Percentiles rank a stretch among this genome's conserved stretches.
Evolutionary conservation across 768 basidiomycete species (phyloP).

Genomic region (Phylloporus sp.): DNA sequence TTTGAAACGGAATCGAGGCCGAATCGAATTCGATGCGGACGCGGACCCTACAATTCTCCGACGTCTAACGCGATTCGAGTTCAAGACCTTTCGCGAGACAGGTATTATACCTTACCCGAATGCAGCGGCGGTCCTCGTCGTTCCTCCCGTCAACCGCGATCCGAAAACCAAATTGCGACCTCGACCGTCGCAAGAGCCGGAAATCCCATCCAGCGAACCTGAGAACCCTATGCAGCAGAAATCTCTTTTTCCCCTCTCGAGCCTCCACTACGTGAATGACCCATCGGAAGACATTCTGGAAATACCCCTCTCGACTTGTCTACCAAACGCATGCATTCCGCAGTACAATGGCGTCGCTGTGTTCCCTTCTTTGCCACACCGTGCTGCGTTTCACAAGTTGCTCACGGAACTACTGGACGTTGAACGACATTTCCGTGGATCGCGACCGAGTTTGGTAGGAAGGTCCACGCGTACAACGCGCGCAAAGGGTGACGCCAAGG

Average conservation of each 20-base stretch:
- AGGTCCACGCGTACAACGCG: background rate
- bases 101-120: slow-evolving; percentile 45
- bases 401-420: slow-evolving; percentile 44
- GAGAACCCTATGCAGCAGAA: slow-evolving; percentile 4
- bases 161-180: slow-evolving; percentile 43
- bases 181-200: slow-evolving; percentile 34
- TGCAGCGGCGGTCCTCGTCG: slow-evolving; percentile 63
- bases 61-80: slow-evolving; percentile 61
- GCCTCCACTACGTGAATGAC: slow-evolving; percentile 7
- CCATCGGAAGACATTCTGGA: slow-evolving; percentile 5
- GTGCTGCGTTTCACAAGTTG: slow-evolving; percentile 49
- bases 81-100: slow-evolving; percentile 42
- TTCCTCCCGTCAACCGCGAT: slow-evolving; percentile 60
- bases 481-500: slow-evolving; percentile 35
- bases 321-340: slow-evolving; percentile 44
- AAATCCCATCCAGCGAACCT: slow-evolving; percentile 20
- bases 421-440: slow-evolving; percentile 36
- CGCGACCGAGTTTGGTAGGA: background rate
- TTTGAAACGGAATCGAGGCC: slow-evolving; percentile 6
- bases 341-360: slow-evolving; percentile 61
- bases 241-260: slow-evolving; percentile 27
- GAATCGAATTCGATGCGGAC: slow-evolving; percentile 2
- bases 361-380: slow-evolving; percentile 59
- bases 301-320: slow-evolving; percentile 12
- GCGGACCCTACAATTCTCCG: slow-evolving; percentile 44